These are phyloP conservation scores for Kodamaea anthophila DNA, from an alignment of 1,139 yeast species.

Conservation along the genomic window DNA sequence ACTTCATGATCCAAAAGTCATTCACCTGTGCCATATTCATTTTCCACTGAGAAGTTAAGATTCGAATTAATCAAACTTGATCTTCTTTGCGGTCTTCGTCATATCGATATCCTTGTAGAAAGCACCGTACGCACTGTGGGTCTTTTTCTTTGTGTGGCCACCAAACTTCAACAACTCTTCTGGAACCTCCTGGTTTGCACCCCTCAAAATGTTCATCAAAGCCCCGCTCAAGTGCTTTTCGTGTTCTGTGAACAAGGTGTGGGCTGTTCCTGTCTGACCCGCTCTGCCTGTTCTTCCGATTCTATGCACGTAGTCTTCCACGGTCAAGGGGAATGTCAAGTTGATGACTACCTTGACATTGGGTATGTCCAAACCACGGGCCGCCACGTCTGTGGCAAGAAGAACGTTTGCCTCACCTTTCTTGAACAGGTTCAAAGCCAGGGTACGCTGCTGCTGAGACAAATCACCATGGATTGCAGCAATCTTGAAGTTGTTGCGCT, in stretches of 20 bases:
- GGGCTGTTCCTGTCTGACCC: conserved; percentile 91
- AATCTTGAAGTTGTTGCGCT: conserved; percentile 68
- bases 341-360: conserved; percentile 94
- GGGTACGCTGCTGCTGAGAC: conserved; percentile 86
- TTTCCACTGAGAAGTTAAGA: too few relatives aligned
- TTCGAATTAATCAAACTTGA: conserved; percentile 70
- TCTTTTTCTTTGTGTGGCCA: conserved; percentile 95
- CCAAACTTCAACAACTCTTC: conserved; percentile 93
- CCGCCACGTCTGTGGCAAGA: conserved; percentile 98
- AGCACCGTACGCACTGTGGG: conserved; percentile 94
- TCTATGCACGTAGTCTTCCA: conserved; percentile 96
- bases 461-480: conserved; percentile 97
- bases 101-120: conserved; percentile 89
- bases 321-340: conserved; percentile 94
- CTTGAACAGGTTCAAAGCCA: conserved; percentile 81
- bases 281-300: conserved; percentile 99
- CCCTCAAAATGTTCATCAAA: conserved; percentile 80
- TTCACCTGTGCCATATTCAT: too few relatives aligned
- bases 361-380: conserved; percentile 97
- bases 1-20: too few relatives aligned
- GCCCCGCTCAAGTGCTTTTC: conserved; percentile 97
- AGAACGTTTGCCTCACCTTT: conserved; percentile 68
- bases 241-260: conserved; percentile 92
- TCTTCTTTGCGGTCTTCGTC: conserved; percentile 84
- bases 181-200: conserved; percentile 96